Conservation (phyloP, 2,329 filamentous ascomycete species). For the Mollisia scopiformis region DNA sequence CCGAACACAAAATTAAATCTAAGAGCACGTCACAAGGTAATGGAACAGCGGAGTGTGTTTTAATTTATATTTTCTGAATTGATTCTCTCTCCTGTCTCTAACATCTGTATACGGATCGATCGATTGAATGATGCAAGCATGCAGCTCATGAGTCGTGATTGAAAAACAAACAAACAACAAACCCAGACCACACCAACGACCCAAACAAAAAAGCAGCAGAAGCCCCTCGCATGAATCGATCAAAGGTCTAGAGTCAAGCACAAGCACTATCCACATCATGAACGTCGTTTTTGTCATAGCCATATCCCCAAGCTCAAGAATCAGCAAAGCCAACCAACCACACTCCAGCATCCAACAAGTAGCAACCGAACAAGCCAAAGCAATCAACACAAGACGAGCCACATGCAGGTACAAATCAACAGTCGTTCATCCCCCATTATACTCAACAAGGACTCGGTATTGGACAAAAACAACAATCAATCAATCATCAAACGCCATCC, state of each 20-base stretch:
- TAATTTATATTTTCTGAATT: constrained; percentile 10
- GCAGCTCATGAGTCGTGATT: constrained; percentile 5
- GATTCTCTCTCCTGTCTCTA: constrained; percentile 2
- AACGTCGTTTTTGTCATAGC: constrained; percentile 9
- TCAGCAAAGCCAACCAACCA: constrained; percentile 12
- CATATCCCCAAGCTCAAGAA: constrained; percentile 11
- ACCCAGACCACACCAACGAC: not conserved
- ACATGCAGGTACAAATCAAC: constrained; percentile 6
- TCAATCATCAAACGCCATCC: constrained; percentile 17
- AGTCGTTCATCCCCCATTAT: not conserved
- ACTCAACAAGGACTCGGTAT: constrained; percentile 2
- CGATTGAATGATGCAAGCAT: too few species aligned
- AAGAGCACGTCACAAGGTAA: not conserved
- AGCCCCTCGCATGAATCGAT: not conserved
- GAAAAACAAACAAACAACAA: not conserved
- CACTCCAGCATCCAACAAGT: constrained; percentile 10
- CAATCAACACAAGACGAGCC: constrained; percentile 6
- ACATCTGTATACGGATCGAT: not conserved
- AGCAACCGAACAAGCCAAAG: too few species aligned
- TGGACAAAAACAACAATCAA: constrained; percentile 4
- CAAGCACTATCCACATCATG: constrained; percentile 18
- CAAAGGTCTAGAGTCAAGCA: constrained; percentile 10
- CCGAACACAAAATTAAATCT: not conserved
- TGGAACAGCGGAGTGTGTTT: not conserved
- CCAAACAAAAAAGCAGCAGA: constrained; percentile 4